Percentiles rank a stretch among this genome's conserved stretches.
These are phyloP conservation scores for Hygrophorus pudorinus DNA, from an alignment of 768 basidiomycete species.

Conservation along the genomic window DNA sequence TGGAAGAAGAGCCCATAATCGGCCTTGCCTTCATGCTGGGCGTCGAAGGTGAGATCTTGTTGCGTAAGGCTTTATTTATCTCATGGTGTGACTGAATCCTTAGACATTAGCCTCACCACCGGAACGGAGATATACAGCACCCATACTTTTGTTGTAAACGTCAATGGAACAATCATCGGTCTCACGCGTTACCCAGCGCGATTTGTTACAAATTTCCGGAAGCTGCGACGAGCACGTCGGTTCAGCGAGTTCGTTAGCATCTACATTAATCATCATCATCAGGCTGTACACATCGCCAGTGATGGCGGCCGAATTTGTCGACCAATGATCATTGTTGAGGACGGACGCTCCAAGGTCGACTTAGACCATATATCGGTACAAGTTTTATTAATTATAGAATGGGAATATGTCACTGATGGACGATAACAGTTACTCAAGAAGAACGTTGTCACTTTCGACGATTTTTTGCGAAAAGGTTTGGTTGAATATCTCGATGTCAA, in stretches of 20 bases:
- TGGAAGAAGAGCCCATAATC: conserved; percentile 90
- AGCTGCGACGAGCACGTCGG: conserved; percentile 81
- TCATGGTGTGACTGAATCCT: conserved; percentile 3
- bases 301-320: conserved; percentile 98
- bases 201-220: conserved; percentile 87
- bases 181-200: conserved; percentile 76
- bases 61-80: conserved; percentile 5
- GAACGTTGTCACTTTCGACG: conserved; percentile 76
- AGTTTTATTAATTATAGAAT: conserved; percentile 3
- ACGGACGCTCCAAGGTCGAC: conserved; percentile 64
- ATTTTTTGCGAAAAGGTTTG: conserved; percentile 84
- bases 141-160: conserved; percentile 88
- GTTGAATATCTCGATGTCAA: conserved; percentile 99
- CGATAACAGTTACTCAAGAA: conserved; percentile 63
- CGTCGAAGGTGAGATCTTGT: conserved; percentile 65
- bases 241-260: conserved; percentile 95
- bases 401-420: conserved; percentile 5
- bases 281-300: conserved; percentile 88
- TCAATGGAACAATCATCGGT: conserved; percentile 94
- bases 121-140: conserved; percentile 95
- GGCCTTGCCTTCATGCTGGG: conserved; percentile 90
- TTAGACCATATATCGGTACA: conserved; percentile 71
- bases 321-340: conserved; percentile 94
- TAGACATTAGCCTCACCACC: conserved; percentile 85
- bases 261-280: conserved; percentile 94